phyloP scores from a whole-genome alignment of 176 grass and related monocot genomes.

The Secale cereale region DNA sequence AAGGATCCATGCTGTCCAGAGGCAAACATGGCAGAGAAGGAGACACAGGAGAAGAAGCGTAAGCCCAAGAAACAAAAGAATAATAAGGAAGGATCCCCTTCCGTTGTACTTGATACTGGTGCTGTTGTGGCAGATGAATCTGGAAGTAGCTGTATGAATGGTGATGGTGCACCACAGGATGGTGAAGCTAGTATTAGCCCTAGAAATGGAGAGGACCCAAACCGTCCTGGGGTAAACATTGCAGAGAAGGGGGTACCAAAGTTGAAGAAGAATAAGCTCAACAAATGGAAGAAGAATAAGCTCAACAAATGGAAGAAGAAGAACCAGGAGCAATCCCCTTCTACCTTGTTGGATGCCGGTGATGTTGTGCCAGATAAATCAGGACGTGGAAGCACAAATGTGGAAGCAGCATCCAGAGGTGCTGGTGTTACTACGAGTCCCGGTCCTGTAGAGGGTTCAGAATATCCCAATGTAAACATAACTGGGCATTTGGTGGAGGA shows the following conservation, averaged over 20 bases:
- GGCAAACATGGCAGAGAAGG: not conserved
- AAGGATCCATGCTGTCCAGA: not conserved
- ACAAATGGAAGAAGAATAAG: conserved; percentile 8
- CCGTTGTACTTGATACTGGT: not conserved
- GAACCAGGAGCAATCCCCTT: not conserved
- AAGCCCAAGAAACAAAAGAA: conserved; percentile 14
- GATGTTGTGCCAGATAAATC: not conserved
- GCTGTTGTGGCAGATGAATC: not conserved
- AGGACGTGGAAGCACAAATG: not conserved
- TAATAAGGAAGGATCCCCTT: not conserved
- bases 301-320: not conserved
- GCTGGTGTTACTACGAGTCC: not conserved
- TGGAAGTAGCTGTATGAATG: not conserved
- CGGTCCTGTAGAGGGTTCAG: not conserved
- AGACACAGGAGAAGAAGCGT: not conserved
- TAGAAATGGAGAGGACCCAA: not conserved
- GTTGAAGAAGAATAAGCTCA: not conserved
- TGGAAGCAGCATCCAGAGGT: not conserved
- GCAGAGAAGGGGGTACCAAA: not conserved
- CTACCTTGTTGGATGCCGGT: not conserved
- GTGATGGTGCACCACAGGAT: not conserved
- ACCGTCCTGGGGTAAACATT: not conserved
- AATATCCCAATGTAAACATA: not conserved
- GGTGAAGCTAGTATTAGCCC: not conserved
- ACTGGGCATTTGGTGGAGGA: not conserved